Base-by-base conservation (phyloP, 1,284 basidiomycete genomes). In the Chondrostereum purpureum region DNA sequence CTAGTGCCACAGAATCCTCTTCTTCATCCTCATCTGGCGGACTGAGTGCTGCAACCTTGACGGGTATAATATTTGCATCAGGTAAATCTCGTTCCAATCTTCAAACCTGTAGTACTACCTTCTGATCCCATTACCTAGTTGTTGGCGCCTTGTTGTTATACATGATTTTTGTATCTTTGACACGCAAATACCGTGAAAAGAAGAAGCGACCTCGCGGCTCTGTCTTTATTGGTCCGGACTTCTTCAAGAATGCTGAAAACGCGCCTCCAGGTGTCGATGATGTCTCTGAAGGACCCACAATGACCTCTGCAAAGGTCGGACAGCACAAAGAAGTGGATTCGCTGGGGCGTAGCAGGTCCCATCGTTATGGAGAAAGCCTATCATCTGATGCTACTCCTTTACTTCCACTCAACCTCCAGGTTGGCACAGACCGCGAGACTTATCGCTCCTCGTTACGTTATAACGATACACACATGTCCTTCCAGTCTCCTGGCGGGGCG, bases 151-250 rank as follows among this genome's bases (percentile, higher is more conserved):
- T n/a, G n/a, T n/a, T n/a, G n/a, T n/a, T n/a, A n/a, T 55, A 50
- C 23, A 31, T 57, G 18, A 46, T 58, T 34, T 45, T 55, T 27
- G 51, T 55, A 6, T 51, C 51, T 22, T 53, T 43, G 24, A 50
- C 53, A 17, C 54, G 53, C 39, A 50, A 49, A 36, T 51, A 55
- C 38, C 47, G 53, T 37, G 51, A 47, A 14, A 43, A 50, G 19
- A 45, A 44, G 23, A 56, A 53, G 23, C 53, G 53, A 13, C 57
- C 57, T 3, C 46, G 53, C 10, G 50, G 46, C 31, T 53, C 55
- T 20, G 48, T 53, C 24, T 56, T 51, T 36, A 42, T 48, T 27
- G 51, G 52, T 22, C 27, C 18, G 17, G 16, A 39, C n/a, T 41
- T 50, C 33, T 50, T 50, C 22, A 38, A 49, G 44, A 49, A 18